A percentile compares a stretch with the other conserved stretches of the same genome.
phyloP scores from a whole-genome alignment of 164 flowering plant species.

The Umbilicus rupestris region DNA sequence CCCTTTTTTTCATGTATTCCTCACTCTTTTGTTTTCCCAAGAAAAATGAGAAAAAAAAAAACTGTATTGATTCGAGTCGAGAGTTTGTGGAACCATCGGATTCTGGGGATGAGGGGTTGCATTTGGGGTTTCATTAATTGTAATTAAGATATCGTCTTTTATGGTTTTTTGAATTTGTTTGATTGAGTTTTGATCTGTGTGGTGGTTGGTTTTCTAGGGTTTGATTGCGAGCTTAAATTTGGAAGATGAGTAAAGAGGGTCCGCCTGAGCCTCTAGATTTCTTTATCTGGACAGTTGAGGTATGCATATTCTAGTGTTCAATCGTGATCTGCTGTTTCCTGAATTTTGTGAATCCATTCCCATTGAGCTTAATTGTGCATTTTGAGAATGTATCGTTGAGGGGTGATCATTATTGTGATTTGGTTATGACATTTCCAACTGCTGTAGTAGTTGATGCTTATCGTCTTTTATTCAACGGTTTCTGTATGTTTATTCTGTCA shows the following conservation, averaged over 20 bases:
- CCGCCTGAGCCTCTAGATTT: constrained; percentile 89
- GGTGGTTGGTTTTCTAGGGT: constrained; percentile 5
- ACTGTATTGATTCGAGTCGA: background rate
- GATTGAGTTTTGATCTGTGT: constrained; percentile 2
- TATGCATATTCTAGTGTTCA: constrained; percentile 14
- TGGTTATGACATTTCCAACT: background rate
- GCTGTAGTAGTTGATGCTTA: background rate
- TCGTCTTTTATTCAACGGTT: background rate
- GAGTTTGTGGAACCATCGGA: background rate
- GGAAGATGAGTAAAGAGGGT: constrained; percentile 50
- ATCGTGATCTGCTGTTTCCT: background rate
- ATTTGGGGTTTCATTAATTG: background rate
- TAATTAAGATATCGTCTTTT: background rate
- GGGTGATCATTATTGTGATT: too few relatives aligned
- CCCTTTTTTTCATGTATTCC: background rate
- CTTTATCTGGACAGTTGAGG: constrained; percentile 95
- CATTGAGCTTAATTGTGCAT: too few relatives aligned
- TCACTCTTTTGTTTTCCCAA: background rate
- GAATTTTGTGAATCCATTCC: too few relatives aligned
- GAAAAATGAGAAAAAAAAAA: background rate
- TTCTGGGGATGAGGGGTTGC: background rate
- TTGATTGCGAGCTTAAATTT: background rate
- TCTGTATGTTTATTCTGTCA: background rate
- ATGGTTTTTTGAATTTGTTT: background rate
- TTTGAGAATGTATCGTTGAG: too few relatives aligned